A percentile compares a stretch with the other conserved stretches of the same genome.
These are phyloP conservation scores for Kluyveromyces wickerhamii DNA, from an alignment of 805 yeast species.

Conservation along the genomic window DNA sequence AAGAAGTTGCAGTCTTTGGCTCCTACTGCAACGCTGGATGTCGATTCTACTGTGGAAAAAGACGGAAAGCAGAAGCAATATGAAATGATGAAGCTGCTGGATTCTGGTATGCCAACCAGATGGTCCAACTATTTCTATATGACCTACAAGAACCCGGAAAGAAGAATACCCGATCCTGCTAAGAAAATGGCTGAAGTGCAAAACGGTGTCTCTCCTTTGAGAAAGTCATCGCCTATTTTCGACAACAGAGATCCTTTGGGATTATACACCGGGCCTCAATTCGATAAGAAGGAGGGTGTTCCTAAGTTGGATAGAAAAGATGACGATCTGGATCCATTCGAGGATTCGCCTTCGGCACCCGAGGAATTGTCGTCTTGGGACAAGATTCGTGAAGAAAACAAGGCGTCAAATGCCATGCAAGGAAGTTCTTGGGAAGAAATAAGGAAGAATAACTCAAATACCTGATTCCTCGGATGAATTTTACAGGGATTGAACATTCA, in stretches of 20 bases:
- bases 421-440: slow-evolving; percentile 27
- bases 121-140: slow-evolving; percentile 48
- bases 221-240: slow-evolving; percentile 16
- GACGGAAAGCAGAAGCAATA: slow-evolving; percentile 22
- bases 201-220: slow-evolving; percentile 9
- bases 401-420: slow-evolving; percentile 5
- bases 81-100: slow-evolving; percentile 29
- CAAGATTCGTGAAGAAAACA: slow-evolving; percentile 27
- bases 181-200: slow-evolving; percentile 26
- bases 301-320: slow-evolving; percentile 7
- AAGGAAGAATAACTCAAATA: slow-evolving; percentile 13
- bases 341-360: slow-evolving; percentile 4
- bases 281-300: slow-evolving; percentile 15
- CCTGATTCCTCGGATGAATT: too few relatives aligned
- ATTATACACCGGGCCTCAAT: slow-evolving; percentile 28
- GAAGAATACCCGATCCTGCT: slow-evolving; percentile 50
- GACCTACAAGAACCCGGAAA: slow-evolving; percentile 44
- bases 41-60: slow-evolving; percentile 9
- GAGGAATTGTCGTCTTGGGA: slow-evolving; percentile 31
- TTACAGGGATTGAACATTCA: too few relatives aligned
- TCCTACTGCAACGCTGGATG: slow-evolving; percentile 18
- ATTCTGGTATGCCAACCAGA: slow-evolving; percentile 29
- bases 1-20: slow-evolving; percentile 23
- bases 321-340: slow-evolving; percentile 17
- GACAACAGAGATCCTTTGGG: slow-evolving; percentile 35